These are phyloP conservation scores for Teratosphaeria zuluensis DNA, from an alignment of 2,329 filamentous ascomycete genomes.

Conservation along the genomic window DNA sequence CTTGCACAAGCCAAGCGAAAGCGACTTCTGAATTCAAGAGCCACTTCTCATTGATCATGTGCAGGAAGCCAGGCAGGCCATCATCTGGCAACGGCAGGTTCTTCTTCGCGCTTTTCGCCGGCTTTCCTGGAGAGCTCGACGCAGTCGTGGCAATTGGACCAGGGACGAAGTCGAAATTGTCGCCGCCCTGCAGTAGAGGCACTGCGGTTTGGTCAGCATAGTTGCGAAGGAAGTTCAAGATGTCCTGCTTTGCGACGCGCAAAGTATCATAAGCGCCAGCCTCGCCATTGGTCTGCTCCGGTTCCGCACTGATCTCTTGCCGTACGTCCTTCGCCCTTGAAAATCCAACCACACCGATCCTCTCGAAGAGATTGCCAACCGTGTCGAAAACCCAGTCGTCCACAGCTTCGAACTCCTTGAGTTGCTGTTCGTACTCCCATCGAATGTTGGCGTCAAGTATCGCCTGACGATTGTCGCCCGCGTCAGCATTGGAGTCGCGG, in stretches of 20 bases:
- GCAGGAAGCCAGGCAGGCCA: constrained; percentile 32
- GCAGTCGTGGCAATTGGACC: constrained; percentile 4
- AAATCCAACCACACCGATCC: constrained; percentile 37
- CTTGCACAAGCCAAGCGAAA: constrained; percentile 43
- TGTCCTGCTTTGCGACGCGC: constrained; percentile 12
- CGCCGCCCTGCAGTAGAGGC: constrained; percentile 12
- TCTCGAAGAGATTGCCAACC: constrained; percentile 42
- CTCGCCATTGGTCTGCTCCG: constrained; percentile 1
- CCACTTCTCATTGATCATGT: constrained; percentile 37
- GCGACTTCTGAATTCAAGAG: constrained; percentile 42
- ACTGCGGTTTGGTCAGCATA: constrained; percentile 22
- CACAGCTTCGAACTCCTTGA: constrained; percentile 44
- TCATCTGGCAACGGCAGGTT: constrained; percentile 17
- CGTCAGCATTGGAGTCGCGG: constrained; percentile 42
- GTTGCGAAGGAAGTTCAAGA: constrained; percentile 17
- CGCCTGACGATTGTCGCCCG: constrained; percentile 33
- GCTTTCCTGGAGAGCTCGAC: neutral
- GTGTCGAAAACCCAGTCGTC: constrained; percentile 50
- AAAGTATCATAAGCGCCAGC: constrained; percentile 4
- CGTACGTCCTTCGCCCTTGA: constrained; percentile 18
- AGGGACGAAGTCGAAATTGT: constrained; percentile 14
- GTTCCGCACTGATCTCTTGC: constrained; percentile 13
- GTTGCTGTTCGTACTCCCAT: constrained; percentile 46
- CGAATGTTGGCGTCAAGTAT: constrained; percentile 38
- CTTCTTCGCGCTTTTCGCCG: neutral